These are phyloP conservation scores for Yamadazyma kitorensis DNA, from an alignment of 805 yeast species.

Conservation along the genomic window DNA sequence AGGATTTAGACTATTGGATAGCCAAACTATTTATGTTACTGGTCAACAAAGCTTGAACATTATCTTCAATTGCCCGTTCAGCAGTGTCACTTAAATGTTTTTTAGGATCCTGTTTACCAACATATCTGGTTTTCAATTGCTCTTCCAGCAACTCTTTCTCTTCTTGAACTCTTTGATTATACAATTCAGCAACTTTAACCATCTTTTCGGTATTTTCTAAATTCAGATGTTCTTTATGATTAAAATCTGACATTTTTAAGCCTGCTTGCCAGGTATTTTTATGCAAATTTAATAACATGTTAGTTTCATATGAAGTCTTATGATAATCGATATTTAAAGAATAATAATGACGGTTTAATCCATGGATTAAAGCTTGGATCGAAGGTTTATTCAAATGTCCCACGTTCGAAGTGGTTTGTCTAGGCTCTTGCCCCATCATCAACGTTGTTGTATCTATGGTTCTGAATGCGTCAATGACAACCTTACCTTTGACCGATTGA, in stretches of 20 bases:
- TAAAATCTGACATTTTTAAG: constrained; percentile 71
- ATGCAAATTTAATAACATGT: constrained; percentile 90
- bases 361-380: constrained; percentile 95
- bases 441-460: constrained; percentile 81
- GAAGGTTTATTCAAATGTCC: constrained; percentile 96
- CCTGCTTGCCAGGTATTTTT: constrained; percentile 97
- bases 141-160: constrained; percentile 87
- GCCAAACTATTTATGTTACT: constrained; percentile 90
- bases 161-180: constrained; percentile 86
- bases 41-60: constrained; percentile 81
- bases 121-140: constrained; percentile 90
- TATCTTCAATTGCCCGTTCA: constrained; percentile 81
- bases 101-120: constrained; percentile 98
- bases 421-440: constrained; percentile 96
- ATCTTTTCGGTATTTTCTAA: constrained; percentile 68
- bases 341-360: constrained; percentile 94
- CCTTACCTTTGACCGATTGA: constrained; percentile 98
- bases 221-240: constrained; percentile 72
- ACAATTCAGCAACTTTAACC: constrained; percentile 87
- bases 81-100: constrained; percentile 92
- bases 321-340: constrained; percentile 92
- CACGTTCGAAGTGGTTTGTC: constrained; percentile 94
- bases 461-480: constrained; percentile 97
- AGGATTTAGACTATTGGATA: constrained; percentile 54
- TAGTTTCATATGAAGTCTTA: constrained; percentile 88